Percentiles rank a stretch among this genome's conserved stretches.
phyloP scores from a whole-genome alignment of 208 protist species.

The Trypanosoma congolense region DNA sequence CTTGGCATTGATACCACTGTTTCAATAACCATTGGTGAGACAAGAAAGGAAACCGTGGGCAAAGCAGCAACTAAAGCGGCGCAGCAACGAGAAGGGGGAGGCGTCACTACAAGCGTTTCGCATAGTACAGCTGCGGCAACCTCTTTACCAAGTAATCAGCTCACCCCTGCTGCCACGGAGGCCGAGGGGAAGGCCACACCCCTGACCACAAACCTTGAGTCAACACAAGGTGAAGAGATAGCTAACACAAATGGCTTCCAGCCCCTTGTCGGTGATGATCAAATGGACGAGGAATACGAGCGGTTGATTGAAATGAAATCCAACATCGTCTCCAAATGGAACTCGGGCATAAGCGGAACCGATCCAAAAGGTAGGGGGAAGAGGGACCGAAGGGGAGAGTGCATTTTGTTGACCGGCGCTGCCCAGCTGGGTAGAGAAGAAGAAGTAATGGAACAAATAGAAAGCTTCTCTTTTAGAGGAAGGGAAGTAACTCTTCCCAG shows the following conservation, averaged over 20 bases:
- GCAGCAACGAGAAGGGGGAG: neutral
- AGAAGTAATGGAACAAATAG: neutral
- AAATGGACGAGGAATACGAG: constrained; percentile 14
- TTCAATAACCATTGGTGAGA: neutral
- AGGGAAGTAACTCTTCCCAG: constrained; percentile 5
- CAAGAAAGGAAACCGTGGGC: neutral
- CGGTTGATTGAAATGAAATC: constrained; percentile 5
- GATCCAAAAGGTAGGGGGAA: no score
- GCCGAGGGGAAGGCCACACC: no score
- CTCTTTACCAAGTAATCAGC: no score
- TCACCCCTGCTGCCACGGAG: no score
- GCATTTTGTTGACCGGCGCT: no score
- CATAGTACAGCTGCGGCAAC: neutral
- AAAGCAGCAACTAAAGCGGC: neutral
- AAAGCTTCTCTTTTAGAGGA: neutral
- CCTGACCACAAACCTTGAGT: no score
- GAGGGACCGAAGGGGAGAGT: no score
- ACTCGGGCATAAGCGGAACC: neutral
- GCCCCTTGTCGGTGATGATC: no score
- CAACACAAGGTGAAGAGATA: no score
- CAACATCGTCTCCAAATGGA: constrained; percentile 2
- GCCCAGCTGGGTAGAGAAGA: no score
- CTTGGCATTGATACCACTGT: constrained; percentile 7
- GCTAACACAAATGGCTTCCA: no score
- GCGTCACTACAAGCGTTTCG: no score